Evolutionary conservation across 305 asterid genomes (phyloP).

Genomic region (Plantago coronopus): DNA sequence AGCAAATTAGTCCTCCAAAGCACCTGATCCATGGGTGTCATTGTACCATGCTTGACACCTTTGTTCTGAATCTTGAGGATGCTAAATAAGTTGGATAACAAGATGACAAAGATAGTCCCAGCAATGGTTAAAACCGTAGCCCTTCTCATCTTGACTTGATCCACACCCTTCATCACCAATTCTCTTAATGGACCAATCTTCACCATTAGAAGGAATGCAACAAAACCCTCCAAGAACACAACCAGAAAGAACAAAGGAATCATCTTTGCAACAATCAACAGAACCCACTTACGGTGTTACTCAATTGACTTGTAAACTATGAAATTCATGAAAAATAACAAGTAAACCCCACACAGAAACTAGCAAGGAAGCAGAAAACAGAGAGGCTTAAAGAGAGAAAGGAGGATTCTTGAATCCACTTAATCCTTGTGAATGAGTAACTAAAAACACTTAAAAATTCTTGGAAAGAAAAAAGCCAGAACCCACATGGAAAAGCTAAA

Average conservation of each 20-base stretch:
- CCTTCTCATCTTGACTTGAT: constrained; percentile 86
- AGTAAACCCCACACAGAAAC: constrained; percentile 25
- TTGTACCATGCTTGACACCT: constrained; percentile 90
- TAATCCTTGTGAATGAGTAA: constrained; percentile 3
- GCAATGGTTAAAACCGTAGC: constrained; percentile 87
- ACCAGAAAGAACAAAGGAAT: constrained; percentile 83
- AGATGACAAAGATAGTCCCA: constrained; percentile 71
- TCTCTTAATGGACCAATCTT: constrained; percentile 91
- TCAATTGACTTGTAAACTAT: constrained; percentile 13
- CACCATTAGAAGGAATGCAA: constrained; percentile 79
- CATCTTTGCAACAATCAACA: constrained; percentile 43
- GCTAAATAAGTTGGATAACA: constrained; percentile 68
- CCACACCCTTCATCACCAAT: constrained; percentile 76
- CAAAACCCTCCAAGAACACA: constrained; percentile 67
- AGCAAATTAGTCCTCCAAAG: constrained; percentile 96
- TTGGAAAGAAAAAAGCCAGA: constrained; percentile 19
- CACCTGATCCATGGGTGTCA: constrained; percentile 99
- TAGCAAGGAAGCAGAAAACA: constrained; percentile 14
- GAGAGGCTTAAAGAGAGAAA: not conserved
- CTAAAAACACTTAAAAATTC: constrained; percentile 9
- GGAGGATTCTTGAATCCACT: constrained; percentile 21
- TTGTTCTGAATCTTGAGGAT: constrained; percentile 91
- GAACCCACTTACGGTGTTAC: constrained; percentile 13
- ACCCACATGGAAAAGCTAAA: constrained; percentile 18
- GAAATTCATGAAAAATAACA: constrained; percentile 6